phyloP scores from a whole-genome alignment of 129 eudicot species.

The Daucus carota region DH1_v3.0 NC_030389.2:43524001-43524500 shows the following conservation, averaged over 20 bases:
- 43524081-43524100: constrained; percentile 75
- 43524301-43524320: not conserved
- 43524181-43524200: constrained; percentile 34
- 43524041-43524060: not conserved
- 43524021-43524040: not conserved
- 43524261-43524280: not conserved
- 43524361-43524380: constrained; percentile 81
- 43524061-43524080: not conserved
- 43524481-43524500: constrained; percentile 64
- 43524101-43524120: constrained; percentile 92
- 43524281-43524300: no score
- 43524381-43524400: constrained; percentile 93
- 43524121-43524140: constrained; percentile 98
- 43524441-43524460: constrained; percentile 46
- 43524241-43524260: not conserved
- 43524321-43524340: constrained; percentile 73
- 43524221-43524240: constrained; percentile 60
- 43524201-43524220: constrained; percentile 67
- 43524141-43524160: constrained; percentile 75
- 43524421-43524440: constrained; percentile 79
- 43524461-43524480: constrained; percentile 92
- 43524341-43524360: constrained; percentile 90
- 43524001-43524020: not conserved
- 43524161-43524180: constrained; percentile 34
- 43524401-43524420: constrained; percentile 91